Evolutionary conservation across 768 basidiomycete genomes (phyloP), one percentile per base, ranked within the genome.

Genomic region (Hericium alpestre): DNA sequence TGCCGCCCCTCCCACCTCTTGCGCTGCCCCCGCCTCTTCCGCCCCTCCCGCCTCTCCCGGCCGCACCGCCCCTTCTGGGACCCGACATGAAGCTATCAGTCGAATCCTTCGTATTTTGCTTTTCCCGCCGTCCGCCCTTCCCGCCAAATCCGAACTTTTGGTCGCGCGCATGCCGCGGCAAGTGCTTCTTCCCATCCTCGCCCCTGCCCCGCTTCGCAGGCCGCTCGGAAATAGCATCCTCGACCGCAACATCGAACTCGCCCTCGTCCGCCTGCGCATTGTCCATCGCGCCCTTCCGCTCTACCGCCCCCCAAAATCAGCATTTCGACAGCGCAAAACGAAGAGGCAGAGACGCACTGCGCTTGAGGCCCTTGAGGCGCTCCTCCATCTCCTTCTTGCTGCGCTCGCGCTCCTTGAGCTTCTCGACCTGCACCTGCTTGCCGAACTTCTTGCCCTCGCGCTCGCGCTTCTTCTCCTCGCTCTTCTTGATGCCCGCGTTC

Each of bases 361-460:
- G 79, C 74, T 97, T 96, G 61, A 97, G 80, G 7, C 83, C 82
- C 66, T 93, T 87, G 22, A 93, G 74, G 43, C 84, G 75, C 64
- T 94, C 92, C 57, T 87, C 86, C 79, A 95, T 86, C 37, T 92
- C 90, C 74, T 94, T 96, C 78, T 93, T 94, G 57, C 83, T 81
- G 66, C 76, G 79, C 70, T 93, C 87, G 48, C 95, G 76, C 74
- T 95, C 91, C 69, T 92, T 90, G 62, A 91, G 76, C 70, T 93
- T 93, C 75, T 97, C 94, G 39, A 90, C 72, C 72, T 99, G 96
- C 11, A 98, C 92, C 70, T 97, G 91, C 71, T 98, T 99, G 23
- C 95, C 95, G 66, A 91, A 96, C 76, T 97, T 98, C 77, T 98
- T 97, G 56, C 92, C 87, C 65, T 96, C 89, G 49, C 96, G 79